Evolutionary conservation across 352 stramenopile genomes (phyloP).

Genomic region (Globisporangium solare): DNA sequence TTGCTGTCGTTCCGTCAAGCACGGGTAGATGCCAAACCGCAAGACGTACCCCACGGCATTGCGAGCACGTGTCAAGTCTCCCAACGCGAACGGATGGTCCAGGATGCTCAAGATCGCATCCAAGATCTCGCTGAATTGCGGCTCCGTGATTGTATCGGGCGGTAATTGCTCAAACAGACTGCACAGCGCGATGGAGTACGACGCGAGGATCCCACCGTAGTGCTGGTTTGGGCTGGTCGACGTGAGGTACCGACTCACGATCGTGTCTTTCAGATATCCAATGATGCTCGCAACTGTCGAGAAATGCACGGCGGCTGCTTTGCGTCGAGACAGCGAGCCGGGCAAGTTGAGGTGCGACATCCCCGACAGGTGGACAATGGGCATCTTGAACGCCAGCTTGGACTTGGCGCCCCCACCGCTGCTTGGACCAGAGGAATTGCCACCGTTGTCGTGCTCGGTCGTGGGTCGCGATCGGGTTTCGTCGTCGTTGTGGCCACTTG

Average conservation of each 20-base stretch:
- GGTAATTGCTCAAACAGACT: constrained; percentile 77
- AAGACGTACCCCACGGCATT: constrained; percentile 76
- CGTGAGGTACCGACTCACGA: constrained; percentile 59
- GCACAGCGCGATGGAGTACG: constrained; percentile 65
- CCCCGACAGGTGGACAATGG: constrained; percentile 46
- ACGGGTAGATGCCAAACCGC: constrained; percentile 54
- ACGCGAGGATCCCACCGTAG: constrained; percentile 64
- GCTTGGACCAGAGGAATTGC: neutral
- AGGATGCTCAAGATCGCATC: constrained; percentile 60
- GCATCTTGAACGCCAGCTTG: constrained; percentile 71
- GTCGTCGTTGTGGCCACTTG: constrained; percentile 20
- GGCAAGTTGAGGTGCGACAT: constrained; percentile 51
- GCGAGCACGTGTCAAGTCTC: constrained; percentile 69
- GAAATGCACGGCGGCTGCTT: constrained; percentile 56
- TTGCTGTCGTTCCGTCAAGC: constrained; percentile 67
- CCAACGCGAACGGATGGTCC: constrained; percentile 65
- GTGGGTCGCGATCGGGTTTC: constrained; percentile 16
- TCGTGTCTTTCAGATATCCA: constrained; percentile 72
- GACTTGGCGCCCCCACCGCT: constrained; percentile 25
- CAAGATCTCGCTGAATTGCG: constrained; percentile 64
- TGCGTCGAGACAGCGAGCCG: constrained; percentile 42
- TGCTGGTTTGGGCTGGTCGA: constrained; percentile 35
- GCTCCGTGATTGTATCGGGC: constrained; percentile 50
- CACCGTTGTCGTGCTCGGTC: constrained; percentile 14
- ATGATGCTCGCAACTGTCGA: constrained; percentile 72